These are phyloP conservation scores for Erigeron philadelphicus DNA, from an alignment of 140 eudicot species.

Conservation along the genomic window DNA sequence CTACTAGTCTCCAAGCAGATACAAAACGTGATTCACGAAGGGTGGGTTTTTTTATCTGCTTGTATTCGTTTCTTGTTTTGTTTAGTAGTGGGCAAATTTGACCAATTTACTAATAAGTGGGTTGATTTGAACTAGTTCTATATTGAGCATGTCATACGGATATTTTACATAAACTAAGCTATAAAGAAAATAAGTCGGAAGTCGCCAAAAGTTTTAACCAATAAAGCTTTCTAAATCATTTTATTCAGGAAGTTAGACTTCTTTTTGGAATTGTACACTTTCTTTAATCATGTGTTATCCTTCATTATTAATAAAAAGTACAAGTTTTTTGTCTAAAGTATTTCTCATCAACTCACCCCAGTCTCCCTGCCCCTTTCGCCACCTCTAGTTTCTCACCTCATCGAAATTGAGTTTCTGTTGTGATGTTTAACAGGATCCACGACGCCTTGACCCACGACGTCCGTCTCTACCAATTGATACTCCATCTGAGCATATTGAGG, in stretches of 20 bases:
- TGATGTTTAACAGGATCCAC: conserved; percentile 69
- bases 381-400: neutral
- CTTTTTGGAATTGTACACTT: neutral
- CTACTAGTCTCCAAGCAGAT: conserved; percentile 46
- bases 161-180: neutral
- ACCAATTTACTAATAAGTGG: neutral
- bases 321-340: neutral
- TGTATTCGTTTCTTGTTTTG: neutral
- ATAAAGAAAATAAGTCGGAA: neutral
- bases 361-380: neutral
- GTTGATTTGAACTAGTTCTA: neutral
- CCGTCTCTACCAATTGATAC: conserved; percentile 40
- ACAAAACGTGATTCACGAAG: conserved; percentile 94
- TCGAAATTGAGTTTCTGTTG: neutral
- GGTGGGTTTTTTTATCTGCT: conserved; percentile 40
- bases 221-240: neutral
- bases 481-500: conserved; percentile 49
- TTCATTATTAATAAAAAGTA: neutral
- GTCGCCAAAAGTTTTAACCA: neutral
- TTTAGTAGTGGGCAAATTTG: neutral
- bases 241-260: neutral
- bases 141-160: neutral
- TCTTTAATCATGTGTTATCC: neutral
- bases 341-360: neutral
- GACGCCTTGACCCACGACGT: conserved; percentile 93